Base-by-base conservation (phyloP, 768 basidiomycete species). In the Galerina marginata region DNA sequence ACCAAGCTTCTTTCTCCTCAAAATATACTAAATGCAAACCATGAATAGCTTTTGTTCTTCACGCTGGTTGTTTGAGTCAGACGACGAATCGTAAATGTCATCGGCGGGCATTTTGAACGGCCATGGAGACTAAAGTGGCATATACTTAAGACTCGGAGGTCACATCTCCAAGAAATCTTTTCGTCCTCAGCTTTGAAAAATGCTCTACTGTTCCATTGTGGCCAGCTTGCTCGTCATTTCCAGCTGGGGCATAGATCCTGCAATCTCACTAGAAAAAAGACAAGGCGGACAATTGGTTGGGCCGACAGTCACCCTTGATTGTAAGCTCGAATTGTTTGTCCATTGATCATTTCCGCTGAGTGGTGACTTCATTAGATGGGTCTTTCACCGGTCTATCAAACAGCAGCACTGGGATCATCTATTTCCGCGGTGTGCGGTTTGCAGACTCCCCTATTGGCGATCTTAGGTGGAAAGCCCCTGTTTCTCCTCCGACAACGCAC, bases 371-470 rank as follows among this genome's bases (percentile, higher is more conserved):
- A 48, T 29, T 56, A 80, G 79, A 80, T 63, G 79, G 75, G 2
- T 75, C 75, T 2, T 79, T 80, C 52, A 71, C 66, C 4, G 79
- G 79, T 2, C 39, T 69, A 25, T 55, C 57, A 26, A 71, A 79
- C 58, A 60, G 64, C 14, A 66, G 69, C 9, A 72, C 68, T 25
- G 71, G 73, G 1, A 72, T 79, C 15, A 74, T 70, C 10, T 76
- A 69, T n/a, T 81, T 76, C 63, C 67, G 64, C 7, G 81, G 81
- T 2, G 66, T 82, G 40, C 80, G 76, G 20, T 81, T 74, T 59
- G 79, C 80, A 23, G 80, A 82, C 60, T 68, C 80, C 11, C 80
- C 81, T 3, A 50, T 77, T 33, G 80, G 78, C 0, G 65, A 78
- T 15, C 71, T 78, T 39, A 75, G 79, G 37, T 81, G 77, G 77